A percentile compares a stretch with the other conserved stretches of the same genome.
Conservation (phyloP, 1,284 basidiomycete genomes). For the Tylopilus sp. region DNA sequence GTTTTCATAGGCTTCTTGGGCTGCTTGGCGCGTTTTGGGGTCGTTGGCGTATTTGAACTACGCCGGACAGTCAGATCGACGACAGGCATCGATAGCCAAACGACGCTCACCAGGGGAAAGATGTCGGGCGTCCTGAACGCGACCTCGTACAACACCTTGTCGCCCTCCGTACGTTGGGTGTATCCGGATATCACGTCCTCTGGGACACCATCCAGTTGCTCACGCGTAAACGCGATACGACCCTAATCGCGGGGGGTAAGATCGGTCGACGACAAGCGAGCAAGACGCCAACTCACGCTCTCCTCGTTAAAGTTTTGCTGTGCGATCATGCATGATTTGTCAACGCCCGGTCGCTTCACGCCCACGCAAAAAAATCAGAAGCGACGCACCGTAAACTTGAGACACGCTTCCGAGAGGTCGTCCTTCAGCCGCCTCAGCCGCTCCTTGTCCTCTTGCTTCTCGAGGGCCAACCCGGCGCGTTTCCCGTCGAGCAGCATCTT, state of each 20-base stretch:
- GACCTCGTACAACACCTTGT: slow-evolving; percentile 59
- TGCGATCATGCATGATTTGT: not conserved
- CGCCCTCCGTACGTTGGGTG: slow-evolving; percentile 54
- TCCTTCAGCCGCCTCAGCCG: slow-evolving; percentile 60
- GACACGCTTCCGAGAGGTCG: slow-evolving; percentile 63
- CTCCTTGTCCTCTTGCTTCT: slow-evolving; percentile 53
- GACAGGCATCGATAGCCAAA: not conserved
- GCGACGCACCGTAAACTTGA: slow-evolving; percentile 66
- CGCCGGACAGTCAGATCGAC: not conserved
- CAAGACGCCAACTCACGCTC: slow-evolving; percentile 44
- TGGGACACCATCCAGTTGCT: slow-evolving; percentile 78
- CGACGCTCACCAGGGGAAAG: slow-evolving; percentile 60
- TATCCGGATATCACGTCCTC: slow-evolving; percentile 74
- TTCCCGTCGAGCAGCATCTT: slow-evolving; percentile 76
- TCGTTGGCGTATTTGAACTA: slow-evolving; percentile 76
- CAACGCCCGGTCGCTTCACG: not conserved
- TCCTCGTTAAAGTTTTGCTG: slow-evolving; percentile 88
- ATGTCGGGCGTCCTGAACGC: slow-evolving; percentile 61
- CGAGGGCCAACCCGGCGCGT: slow-evolving; percentile 69
- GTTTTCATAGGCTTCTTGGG: slow-evolving; percentile 63
- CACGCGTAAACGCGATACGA: slow-evolving; percentile 57
- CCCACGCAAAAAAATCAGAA: too few relatives aligned
- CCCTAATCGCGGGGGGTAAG: slow-evolving; percentile 40
- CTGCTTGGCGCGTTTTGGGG: slow-evolving; percentile 62
- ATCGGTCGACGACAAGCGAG: not conserved